These are phyloP conservation scores for Mycena belliarum DNA, from an alignment of 768 basidiomycete genomes.

Conservation along the genomic window DNA sequence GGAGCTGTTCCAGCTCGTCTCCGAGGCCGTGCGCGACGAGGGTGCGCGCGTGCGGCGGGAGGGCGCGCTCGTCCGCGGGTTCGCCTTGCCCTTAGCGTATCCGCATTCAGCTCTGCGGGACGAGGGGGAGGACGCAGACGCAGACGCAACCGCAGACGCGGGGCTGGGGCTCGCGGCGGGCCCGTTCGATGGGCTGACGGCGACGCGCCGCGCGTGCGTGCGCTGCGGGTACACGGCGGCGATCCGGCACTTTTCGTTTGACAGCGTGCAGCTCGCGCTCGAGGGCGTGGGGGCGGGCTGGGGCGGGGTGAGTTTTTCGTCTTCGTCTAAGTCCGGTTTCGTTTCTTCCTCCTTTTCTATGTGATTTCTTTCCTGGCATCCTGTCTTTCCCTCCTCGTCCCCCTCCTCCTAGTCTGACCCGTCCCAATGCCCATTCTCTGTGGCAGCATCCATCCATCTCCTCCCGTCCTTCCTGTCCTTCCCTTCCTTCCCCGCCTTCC, in stretches of 20 bases:
- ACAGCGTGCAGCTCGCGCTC: constrained; percentile 75
- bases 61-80: constrained; percentile 55
- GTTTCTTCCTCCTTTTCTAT: not conserved
- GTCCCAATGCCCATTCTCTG: too few relatives aligned
- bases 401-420: too few relatives aligned
- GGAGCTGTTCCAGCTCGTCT: constrained; percentile 93
- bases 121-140: constrained; percentile 5
- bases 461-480: not conserved
- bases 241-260: constrained; percentile 88
- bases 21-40: constrained; percentile 89
- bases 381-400: not conserved
- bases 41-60: constrained; percentile 72
- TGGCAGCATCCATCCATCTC: too few relatives aligned
- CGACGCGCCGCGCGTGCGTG: constrained; percentile 85
- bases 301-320: constrained; percentile 9
- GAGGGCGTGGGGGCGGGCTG: constrained; percentile 14
- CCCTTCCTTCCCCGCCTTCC: not conserved
- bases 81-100: constrained; percentile 1
- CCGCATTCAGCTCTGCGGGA: not conserved
- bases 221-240: constrained; percentile 93
- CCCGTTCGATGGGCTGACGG: constrained; percentile 89
- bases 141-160: not conserved
- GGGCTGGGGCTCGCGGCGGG: constrained; percentile 30
- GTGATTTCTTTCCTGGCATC: constrained; percentile 10
- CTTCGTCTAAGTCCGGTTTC: not conserved